Conservation (phyloP, 495 filamentous ascomycete species). For the Astrothelium macrocarpum region DNA sequence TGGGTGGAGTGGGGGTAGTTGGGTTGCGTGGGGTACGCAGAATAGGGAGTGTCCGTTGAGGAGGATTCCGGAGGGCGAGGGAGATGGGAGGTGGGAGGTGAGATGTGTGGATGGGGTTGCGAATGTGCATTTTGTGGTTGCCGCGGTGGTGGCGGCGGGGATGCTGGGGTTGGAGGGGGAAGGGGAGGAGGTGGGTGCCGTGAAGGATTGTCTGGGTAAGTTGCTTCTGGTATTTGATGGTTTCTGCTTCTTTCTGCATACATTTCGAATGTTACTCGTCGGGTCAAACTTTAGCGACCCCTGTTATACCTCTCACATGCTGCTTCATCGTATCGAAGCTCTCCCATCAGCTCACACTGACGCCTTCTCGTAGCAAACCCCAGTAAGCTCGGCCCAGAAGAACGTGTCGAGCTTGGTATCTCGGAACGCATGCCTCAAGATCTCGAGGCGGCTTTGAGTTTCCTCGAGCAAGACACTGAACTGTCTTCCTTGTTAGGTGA, state of each 20-base stretch:
- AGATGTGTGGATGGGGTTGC: slow-evolving; percentile 61
- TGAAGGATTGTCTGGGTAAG: slow-evolving; percentile 50
- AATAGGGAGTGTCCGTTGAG: slow-evolving; percentile 63
- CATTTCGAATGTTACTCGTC: too few relatives aligned
- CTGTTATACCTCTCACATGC: background rate
- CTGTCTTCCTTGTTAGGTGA: slow-evolving; percentile 20
- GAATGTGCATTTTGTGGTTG: slow-evolving; percentile 61
- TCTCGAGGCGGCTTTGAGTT: slow-evolving; percentile 21
- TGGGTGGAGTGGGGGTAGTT: slow-evolving; percentile 65
- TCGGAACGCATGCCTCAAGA: slow-evolving; percentile 21
- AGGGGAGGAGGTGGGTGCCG: slow-evolving; percentile 33
- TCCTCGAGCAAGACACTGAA: slow-evolving; percentile 23
- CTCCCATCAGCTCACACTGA: slow-evolving; percentile 1
- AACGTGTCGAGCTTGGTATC: slow-evolving; percentile 47
- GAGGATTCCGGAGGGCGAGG: slow-evolving; percentile 32
- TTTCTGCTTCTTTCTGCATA: background rate
- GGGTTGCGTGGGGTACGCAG: slow-evolving; percentile 66
- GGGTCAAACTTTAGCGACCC: too few relatives aligned
- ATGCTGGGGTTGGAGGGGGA: slow-evolving; percentile 45
- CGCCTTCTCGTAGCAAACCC: slow-evolving; percentile 22
- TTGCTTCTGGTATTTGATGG: slow-evolving; percentile 15
- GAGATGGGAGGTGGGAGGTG: slow-evolving; percentile 57
- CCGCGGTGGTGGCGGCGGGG: slow-evolving; percentile 58
- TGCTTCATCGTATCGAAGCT: too few relatives aligned
- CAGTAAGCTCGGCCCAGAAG: slow-evolving; percentile 34